Evolutionary conservation across 1,139 yeast species (phyloP).

Genomic region (Kurtzmaniella natalensis): DNA sequence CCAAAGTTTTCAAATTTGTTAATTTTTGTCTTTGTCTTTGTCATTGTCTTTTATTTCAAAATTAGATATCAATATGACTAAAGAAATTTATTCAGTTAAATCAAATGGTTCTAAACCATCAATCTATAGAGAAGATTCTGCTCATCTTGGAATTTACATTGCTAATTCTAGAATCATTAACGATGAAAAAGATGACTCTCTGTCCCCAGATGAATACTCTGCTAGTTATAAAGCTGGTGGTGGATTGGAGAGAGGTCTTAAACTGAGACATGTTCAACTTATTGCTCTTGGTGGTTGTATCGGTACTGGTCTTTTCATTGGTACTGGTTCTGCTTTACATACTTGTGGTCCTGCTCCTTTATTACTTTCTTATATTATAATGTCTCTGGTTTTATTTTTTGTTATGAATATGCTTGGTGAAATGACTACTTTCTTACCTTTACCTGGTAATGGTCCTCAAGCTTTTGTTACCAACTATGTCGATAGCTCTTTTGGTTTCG

Average conservation of each 20-base stretch:
- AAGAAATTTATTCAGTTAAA: slow-evolving; percentile 5
- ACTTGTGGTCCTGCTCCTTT: slow-evolving; percentile 50
- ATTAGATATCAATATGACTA: slow-evolving; percentile 2
- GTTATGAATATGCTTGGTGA: slow-evolving; percentile 60
- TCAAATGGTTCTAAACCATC: slow-evolving; percentile 7
- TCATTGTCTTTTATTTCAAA: neutral
- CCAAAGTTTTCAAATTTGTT: too few species aligned
- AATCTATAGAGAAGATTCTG: slow-evolving; percentile 7
- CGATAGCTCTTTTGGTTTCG: slow-evolving; percentile 38
- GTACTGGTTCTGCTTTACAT: slow-evolving; percentile 44
- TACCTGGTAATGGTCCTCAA: slow-evolving; percentile 42
- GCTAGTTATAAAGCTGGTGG: slow-evolving; percentile 15
- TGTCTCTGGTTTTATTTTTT: slow-evolving; percentile 49
- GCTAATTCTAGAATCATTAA: slow-evolving; percentile 29
- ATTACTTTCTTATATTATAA: slow-evolving; percentile 42
- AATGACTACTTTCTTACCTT: slow-evolving; percentile 57
- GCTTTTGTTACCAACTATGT: slow-evolving; percentile 34
- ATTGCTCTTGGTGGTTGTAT: slow-evolving; percentile 39
- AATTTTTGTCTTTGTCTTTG: too few species aligned
- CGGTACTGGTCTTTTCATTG: slow-evolving; percentile 43
- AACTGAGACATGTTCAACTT: slow-evolving; percentile 35
- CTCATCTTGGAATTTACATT: slow-evolving; percentile 19
- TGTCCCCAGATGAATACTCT: slow-evolving; percentile 21
- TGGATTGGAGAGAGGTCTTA: slow-evolving; percentile 31
- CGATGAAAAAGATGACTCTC: slow-evolving; percentile 27